Base-by-base conservation (phyloP, 371 early-diverging fungal species). In the Apophysomyces trapeziformis region DNA sequence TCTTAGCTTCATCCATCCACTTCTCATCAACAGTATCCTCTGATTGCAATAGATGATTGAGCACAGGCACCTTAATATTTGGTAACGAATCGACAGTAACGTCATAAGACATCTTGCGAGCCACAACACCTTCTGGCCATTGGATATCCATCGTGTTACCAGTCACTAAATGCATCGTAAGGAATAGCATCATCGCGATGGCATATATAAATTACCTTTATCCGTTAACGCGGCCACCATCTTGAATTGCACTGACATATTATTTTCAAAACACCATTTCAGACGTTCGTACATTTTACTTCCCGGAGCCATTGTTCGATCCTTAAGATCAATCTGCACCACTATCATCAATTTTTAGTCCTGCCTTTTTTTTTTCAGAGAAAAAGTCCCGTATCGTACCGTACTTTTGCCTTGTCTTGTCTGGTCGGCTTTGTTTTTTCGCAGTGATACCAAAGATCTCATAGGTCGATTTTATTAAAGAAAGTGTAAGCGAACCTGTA, bases 241-340 rank as follows among this genome's bases (percentile, higher is more conserved):
- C 7, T 77, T 75, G 60, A 86, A 80, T 1, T 65, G 45, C 0
- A 64, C 41, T 7, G 66, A 57, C 36, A 88, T 67, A 7, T 85
- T 85, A 58, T 83, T 80, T 50, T 85, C 82, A 61, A 89, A 74
- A 56, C 87, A 86, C 84, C 83, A 85, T 64, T 82, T 76, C 41
- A 85, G 68, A 61, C 87, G 67, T 14, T 87, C 77, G 58, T 77
- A 85, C 6, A 64, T 68, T 32, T 85, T 85, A 41, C 78, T 83
- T 4, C 75, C 82, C 0, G 85, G 80, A n/a, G 69, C 61, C 68
- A 89, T 80, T 5, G 74, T 54, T 0, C 67, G 68, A 6, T 65
- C 67, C 13, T 58, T 60, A 32, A 87, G 38, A 68, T 87, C 77
- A 16, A 89, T 67, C 58, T 69, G 58, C 6, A 87, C 73, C 36